Evolutionary conservation across 441 rosid species (phyloP), one percentile per base, ranked within the genome.

Genomic region (Pelargonium fulgidum): DNA sequence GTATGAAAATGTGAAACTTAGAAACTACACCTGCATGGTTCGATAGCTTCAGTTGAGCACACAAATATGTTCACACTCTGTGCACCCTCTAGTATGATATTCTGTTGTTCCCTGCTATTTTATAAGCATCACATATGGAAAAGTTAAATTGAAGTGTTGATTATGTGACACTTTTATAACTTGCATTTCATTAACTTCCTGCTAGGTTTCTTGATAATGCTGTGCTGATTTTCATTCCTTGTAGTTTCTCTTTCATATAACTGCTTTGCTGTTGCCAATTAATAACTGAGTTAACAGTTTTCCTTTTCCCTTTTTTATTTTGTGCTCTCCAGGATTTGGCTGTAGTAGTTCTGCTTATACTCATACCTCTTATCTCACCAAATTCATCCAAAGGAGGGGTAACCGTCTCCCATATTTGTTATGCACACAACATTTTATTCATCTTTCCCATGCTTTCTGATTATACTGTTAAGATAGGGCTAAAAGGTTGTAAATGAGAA

Each of bases 371-470:
- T 78, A 84, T 94, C 74, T 94, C 98, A 69, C 97, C 99, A 69
- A 94, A 85, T 85, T 94, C 99, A 71, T 89, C 97, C 50, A 94
- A 89, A 85, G 98, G 99, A 86, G 99, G 99, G 98, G 98, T 92
- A 90, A 85, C 71, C 67, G 67, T 68, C 75, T 72, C 73, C 70
- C 62, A 50, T 64, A 29, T 58, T 64, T 68, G 41, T 36, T 36
- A 5, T 6, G 41, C 41, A 36, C 41, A 11, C 33, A 59, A 11
- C 33, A 59, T 65, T 69, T 26, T 72, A 65, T 61, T 50, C 58
- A 74, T 62, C 66, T 74, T 59, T 62, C 68, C 41, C 36, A 64
- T 16, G 16, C 63, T 70, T 70, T 44, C 12, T 77, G 67, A 8
- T 56, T 68, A 73, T 29, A 22, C 52, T 73, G 29, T 69, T 58